Base-by-base conservation (phyloP, 257 asterid species). In the Fraxinus americana region DNA sequence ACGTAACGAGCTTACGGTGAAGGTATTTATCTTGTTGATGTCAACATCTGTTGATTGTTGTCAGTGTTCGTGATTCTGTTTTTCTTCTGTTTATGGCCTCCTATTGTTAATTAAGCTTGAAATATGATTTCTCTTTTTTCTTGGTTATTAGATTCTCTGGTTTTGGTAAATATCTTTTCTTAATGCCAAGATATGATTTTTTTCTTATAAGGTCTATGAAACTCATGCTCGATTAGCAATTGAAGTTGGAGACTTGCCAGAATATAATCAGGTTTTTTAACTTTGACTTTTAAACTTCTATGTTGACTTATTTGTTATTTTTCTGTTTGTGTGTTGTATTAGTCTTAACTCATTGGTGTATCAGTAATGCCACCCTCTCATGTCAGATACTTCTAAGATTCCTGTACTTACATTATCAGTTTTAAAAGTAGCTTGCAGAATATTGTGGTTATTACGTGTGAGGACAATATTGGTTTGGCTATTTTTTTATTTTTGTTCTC, bases 161-260 rank as follows among this genome's bases (percentile, higher is more conserved):
- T 77, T 57, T 66, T 75, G 74, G 52, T 59, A 67, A 73, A 29
- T 32, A 5, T 63, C 78, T 75, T 67, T 74, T 43, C 76, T 48
- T 73, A 30, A 25, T 78, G 45, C 74, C 43, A 39, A 65, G 63
- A 41, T 69, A 71, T 78, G 50, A 70, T 74, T 66, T 77, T 79
- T 83, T n/a, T 77, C 74, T 86, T 86, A 1, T 74, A 85, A 96
- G 99, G 99, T 96, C 21, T 96, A 96, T 80, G 99, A 96, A 89
- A 92, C 96, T 82, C 99, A 93, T 89, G 99, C 96, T 82, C 95
- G 98, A 77, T 81, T 91, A 79, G 97, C 99, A 30, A 93, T 96
- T 72, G 98, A 93, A 90, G 87, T 78, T 83, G 99, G 97, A 70
- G 99, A 96, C 82, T 83, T 96, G 90, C 82, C 97, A 32, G 99